A percentile compares a stretch with the other conserved stretches of the same genome.
Evolutionary conservation across 2,329 filamentous ascomycete species (phyloP).

Genomic region (Aspergillus amoenus): DNA sequence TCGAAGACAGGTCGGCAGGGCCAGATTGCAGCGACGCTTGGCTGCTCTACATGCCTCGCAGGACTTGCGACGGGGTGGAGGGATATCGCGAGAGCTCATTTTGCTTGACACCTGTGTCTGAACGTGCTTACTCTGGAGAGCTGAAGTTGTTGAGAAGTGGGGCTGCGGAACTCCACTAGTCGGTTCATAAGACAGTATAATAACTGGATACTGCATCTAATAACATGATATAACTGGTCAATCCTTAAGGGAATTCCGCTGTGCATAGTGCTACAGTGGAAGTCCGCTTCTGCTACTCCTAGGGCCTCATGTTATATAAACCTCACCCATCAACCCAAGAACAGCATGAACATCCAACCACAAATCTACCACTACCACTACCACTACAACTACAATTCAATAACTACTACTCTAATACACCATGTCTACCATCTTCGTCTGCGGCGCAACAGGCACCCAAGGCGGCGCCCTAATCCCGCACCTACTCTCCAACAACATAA

Average conservation of each 20-base stretch:
- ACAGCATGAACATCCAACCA: too few relatives aligned
- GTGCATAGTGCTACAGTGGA: neutral
- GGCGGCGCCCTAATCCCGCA: conserved; percentile 29
- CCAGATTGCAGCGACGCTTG: conserved; percentile 58
- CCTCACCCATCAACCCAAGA: neutral
- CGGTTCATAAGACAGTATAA: neutral
- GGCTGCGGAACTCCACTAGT: conserved; percentile 9
- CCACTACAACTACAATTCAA: too few relatives aligned
- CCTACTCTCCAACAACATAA: conserved; percentile 25
- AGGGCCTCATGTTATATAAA: neutral
- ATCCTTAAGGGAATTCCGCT: too few relatives aligned
- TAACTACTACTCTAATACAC: too few relatives aligned
- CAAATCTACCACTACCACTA: too few relatives aligned
- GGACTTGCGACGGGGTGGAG: conserved; percentile 52
- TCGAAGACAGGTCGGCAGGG: conserved; percentile 52
- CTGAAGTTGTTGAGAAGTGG: neutral
- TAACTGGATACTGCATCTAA: neutral
- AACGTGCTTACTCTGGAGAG: neutral
- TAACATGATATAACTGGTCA: too few relatives aligned
- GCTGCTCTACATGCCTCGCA: conserved; percentile 58
- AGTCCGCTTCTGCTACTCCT: neutral
- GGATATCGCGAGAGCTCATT: conserved; percentile 36
- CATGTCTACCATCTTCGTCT: conserved; percentile 27
- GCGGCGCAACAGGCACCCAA: conserved; percentile 33
- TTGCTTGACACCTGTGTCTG: neutral